Evolutionary conservation across 2,329 filamentous ascomycete species (phyloP).

Genomic region (Aspergillus tubingensis): DNA sequence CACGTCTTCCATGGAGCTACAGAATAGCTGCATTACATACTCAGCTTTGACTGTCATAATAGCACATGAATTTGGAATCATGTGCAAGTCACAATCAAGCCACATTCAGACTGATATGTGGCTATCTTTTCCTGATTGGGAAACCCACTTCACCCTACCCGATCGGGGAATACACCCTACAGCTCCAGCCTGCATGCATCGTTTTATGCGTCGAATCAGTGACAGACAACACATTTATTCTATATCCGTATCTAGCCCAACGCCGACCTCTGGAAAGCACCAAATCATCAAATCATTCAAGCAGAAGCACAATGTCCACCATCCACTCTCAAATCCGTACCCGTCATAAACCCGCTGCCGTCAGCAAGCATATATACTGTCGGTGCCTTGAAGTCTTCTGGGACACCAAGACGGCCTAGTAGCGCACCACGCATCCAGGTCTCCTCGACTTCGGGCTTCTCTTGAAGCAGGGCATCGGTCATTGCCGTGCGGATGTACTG

Average conservation of each 20-base stretch:
- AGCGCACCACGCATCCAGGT: constrained; percentile 57
- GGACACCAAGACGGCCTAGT: constrained; percentile 51
- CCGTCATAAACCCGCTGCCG: constrained; percentile 45
- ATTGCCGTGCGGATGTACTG: constrained; percentile 53
- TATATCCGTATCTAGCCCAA: neutral
- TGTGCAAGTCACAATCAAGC: too few relatives aligned
- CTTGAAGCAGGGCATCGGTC: constrained; percentile 48
- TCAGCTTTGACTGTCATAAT: too few relatives aligned
- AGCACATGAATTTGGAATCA: too few relatives aligned
- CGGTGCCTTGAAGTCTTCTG: constrained; percentile 44
- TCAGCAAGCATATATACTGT: constrained; percentile 41
- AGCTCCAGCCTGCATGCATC: too few relatives aligned
- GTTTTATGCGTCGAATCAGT: neutral
- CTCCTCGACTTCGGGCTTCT: constrained; percentile 54
- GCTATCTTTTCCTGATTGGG: too few relatives aligned
- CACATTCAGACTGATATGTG: too few relatives aligned
- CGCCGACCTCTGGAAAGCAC: neutral
- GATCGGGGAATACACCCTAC: too few relatives aligned
- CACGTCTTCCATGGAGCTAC: fast-evolving
- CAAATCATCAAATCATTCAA: constrained; percentile 26
- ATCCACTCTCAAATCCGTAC: constrained; percentile 42
- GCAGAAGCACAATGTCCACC: constrained; percentile 43
- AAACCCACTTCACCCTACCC: too few relatives aligned
- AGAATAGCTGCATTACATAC: too few relatives aligned
- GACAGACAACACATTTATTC: neutral